Base-by-base conservation (phyloP, 208 protist species). In the Trypanosoma brucei region DNA sequence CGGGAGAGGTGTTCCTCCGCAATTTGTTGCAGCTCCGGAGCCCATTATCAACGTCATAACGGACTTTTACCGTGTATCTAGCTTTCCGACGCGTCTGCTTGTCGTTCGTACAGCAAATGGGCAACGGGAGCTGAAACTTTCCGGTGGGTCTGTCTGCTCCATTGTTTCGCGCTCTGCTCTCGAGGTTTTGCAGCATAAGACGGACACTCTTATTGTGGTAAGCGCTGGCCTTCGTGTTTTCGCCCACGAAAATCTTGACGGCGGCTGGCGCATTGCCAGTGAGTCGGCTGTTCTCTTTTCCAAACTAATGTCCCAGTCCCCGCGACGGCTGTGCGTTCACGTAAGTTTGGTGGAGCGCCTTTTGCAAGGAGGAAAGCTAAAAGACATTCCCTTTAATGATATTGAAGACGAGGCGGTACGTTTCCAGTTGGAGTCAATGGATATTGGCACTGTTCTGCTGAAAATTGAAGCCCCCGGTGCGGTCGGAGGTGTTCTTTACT, bases 141-240 rank as follows among this genome's bases (percentile, higher is more conserved):
- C 88, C 0, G 36, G 55, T 36, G 72, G 78, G 63, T 85, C 84
- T 4, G 65, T 71, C 33, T 85, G 81, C 75, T 83, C 67, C 14
- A 75, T 94, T 38, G 82, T 94, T 36, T 85, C 88, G 7, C 65
- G 65, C 36, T 73, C 58, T 49, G 79, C 82, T 6, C 67, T 59
- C 0, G 67, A 75, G 13, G 75, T 94, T 56, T 72, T 92, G 53
- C 55, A 62, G 39, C 54, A 73, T 50, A 94, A 94, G 60, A 79
- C 76, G 1, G 78, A 93, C 69, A 55, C 73, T 33, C 71, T 88
- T 40, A 44, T 86, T 6, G 79, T 94, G 22, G 84, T 91, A 4
- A 89, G 84, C 9, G 88, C 84, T 14, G 88, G 88, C 2, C 76
- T 94, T 52, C 84, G 88, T 34, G 72, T 86, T 5, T 64, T 94